Base-by-base conservation (phyloP, 2,329 filamentous ascomycete genomes). In the Fusarium setosum region DNA sequence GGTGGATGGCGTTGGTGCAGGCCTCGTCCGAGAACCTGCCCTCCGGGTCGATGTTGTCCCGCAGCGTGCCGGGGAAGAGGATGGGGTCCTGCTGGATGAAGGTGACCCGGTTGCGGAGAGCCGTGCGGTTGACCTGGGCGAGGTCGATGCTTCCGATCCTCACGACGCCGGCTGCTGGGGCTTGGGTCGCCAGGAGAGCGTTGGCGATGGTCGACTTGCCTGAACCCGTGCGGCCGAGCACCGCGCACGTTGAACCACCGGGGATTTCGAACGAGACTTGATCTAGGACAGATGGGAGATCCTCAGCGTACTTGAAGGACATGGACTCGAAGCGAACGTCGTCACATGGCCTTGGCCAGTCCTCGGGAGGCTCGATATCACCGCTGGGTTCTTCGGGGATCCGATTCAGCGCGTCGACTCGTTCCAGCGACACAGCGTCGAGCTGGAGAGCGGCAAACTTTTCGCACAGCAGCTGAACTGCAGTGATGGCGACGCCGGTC, bases 361-460 rank as follows among this genome's bases (percentile, higher is more conserved):
- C 86, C 0, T 90, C 88, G 0, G 92, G 92, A 0, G 93, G 93
- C 2, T 86, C 78, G 4, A 92, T 77, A 1, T 86, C 83, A 1
- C 93, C 93, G 0, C 81, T 83, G 0, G 88, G 81, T 74, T 97
- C 94, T 73, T 92, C 88, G 15, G 94, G 91, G 0, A 97, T 85
- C 59, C 92, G 87, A 1, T 96, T 83, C 0, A 97, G 84, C 75
- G 96, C 92, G 10, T 96, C 88, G 0, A 97, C 90, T 37, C 94
- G 88, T 77, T 97, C 94, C 0, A 97, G 92, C 0, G 92, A 94
- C 0, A 97, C 93, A 68, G 97, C 97, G 73, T 97, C 91, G 86
- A 97, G 94, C 74, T 97, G 93, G 2, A 97, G 83, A 72, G 92
- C 88, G 3, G 94, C 94, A 71, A 97, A 97, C 58, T 88, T 86